Evolutionary conservation across 495 filamentous ascomycete species (phyloP).

Genomic region (Talaromyces liani): DNA sequence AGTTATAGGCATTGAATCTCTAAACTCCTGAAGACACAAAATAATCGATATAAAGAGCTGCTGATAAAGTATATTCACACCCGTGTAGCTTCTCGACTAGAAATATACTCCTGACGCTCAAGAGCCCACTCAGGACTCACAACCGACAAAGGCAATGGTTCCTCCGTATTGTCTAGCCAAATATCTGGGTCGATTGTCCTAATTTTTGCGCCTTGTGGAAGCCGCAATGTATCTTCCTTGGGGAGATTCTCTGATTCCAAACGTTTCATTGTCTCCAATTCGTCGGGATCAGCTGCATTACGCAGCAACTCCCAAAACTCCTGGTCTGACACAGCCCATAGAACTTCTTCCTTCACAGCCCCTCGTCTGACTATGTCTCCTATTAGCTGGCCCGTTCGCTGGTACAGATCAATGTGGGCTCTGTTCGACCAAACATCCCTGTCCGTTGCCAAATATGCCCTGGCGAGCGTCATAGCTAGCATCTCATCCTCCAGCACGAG

Average conservation of each 20-base stretch:
- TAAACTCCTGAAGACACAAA: neutral
- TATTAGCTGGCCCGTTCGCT: conserved; percentile 26
- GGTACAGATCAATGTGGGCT: conserved; percentile 25
- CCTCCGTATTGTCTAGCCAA: conserved; percentile 9
- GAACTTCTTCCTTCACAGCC: conserved; percentile 19
- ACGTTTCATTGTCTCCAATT: conserved; percentile 18
- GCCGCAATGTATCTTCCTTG: conserved; percentile 19
- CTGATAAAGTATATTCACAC: neutral
- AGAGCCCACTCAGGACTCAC: conserved; percentile 22
- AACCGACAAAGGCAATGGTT: conserved; percentile 22
- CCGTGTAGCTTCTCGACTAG: conserved; percentile 9
- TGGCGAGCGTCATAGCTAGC: conserved; percentile 22
- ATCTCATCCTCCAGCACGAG: conserved; percentile 26
- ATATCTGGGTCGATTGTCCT: conserved; percentile 34
- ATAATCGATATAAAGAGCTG: neutral
- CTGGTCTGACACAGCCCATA: conserved; percentile 30
- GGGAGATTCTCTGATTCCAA: conserved; percentile 26
- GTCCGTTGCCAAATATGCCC: conserved; percentile 27
- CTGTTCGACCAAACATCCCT: conserved; percentile 30
- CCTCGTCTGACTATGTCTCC: conserved; percentile 18
- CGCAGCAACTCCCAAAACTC: conserved; percentile 31
- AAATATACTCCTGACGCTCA: conserved; percentile 27
- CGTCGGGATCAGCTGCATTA: conserved; percentile 16
- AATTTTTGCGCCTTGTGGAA: conserved; percentile 24
- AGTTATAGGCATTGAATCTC: neutral